These are phyloP conservation scores for Vanderwaltozyma polyspora DNA, from an alignment of 805 yeast genomes.

Conservation along the genomic window DNA sequence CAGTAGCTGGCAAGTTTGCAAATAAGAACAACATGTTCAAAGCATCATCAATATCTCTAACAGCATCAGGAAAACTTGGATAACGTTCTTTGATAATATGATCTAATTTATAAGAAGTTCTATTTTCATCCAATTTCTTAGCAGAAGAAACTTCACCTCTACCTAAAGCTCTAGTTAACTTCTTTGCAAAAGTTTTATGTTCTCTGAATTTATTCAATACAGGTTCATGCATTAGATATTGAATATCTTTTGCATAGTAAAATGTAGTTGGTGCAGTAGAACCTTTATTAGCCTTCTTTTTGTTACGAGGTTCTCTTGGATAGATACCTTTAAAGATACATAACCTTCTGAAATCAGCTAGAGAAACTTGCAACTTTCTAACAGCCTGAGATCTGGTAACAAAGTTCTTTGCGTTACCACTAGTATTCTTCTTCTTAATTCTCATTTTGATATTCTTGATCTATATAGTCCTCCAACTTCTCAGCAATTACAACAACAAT, in stretches of 20 bases:
- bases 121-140: constrained; percentile 64
- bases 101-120: constrained; percentile 68
- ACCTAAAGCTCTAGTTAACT: constrained; percentile 79
- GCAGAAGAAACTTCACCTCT: constrained; percentile 89
- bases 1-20: constrained; percentile 91
- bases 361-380: constrained; percentile 77
- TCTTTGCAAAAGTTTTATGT: constrained; percentile 88
- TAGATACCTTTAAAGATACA: constrained; percentile 97
- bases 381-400: constrained; percentile 93
- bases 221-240: constrained; percentile 91
- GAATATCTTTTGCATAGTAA: constrained; percentile 88
- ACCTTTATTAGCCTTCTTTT: constrained; percentile 94
- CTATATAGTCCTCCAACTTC: neutral
- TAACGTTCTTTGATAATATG: constrained; percentile 89
- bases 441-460: constrained; percentile 28
- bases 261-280: constrained; percentile 95
- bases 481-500: no score
- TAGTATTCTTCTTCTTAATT: constrained; percentile 71
- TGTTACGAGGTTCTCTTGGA: constrained; percentile 92
- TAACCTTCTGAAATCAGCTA: constrained; percentile 92
- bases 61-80: constrained; percentile 84
- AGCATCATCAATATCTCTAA: constrained; percentile 92
- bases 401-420: constrained; percentile 87
- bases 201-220: constrained; percentile 84
- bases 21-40: constrained; percentile 88